Evolutionary conservation across 306 rosid genomes (phyloP).

Genomic region (Sicyos edulis): DNA sequence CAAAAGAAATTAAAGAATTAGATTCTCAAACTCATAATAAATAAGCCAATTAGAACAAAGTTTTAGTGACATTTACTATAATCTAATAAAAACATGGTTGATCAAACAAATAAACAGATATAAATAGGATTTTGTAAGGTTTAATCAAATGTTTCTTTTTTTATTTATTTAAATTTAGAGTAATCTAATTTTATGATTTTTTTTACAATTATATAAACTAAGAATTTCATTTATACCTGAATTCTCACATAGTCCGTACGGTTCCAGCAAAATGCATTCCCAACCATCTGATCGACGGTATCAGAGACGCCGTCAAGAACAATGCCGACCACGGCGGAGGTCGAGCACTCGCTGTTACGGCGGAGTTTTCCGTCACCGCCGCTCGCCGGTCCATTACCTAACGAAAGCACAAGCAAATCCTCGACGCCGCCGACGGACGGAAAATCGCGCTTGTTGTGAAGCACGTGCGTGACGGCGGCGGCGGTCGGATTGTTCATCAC

Average conservation of each 20-base stretch:
- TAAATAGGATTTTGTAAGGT: too few relatives aligned
- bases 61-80: too few relatives aligned
- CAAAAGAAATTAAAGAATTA: too few relatives aligned
- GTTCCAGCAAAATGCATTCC: constrained; percentile 91
- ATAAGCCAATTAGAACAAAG: too few relatives aligned
- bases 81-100: too few relatives aligned
- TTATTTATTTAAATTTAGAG: too few relatives aligned
- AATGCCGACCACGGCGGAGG: constrained; percentile 66
- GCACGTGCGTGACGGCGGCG: constrained; percentile 89
- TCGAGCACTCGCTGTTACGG: constrained; percentile 44
- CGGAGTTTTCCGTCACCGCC: constrained; percentile 25
- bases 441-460: constrained; percentile 88
- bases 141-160: too few relatives aligned
- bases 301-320: constrained; percentile 88
- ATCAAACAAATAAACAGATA: too few relatives aligned
- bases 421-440: constrained; percentile 75
- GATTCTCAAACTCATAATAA: too few relatives aligned
- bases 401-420: constrained; percentile 68
- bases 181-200: too few relatives aligned
- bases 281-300: constrained; percentile 88
- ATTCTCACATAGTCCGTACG: constrained; percentile 80
- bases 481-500: constrained; percentile 97
- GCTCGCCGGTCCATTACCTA: constrained; percentile 62
- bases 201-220: background rate
- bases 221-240: constrained; percentile 46